phyloP scores from a whole-genome alignment of 2,329 filamentous ascomycete species.

The Rhynchosporium secalis region DNA sequence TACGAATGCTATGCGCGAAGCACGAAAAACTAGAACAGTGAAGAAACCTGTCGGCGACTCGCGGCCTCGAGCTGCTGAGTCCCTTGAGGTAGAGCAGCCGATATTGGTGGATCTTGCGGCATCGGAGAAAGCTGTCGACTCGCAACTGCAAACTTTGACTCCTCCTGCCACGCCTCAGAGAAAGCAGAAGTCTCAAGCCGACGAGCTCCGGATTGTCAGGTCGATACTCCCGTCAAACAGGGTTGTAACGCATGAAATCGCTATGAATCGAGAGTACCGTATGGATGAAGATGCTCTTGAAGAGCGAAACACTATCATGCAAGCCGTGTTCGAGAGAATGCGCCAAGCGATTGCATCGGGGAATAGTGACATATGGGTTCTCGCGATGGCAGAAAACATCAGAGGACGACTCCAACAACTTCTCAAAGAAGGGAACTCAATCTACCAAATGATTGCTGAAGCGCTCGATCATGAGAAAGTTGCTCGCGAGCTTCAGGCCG shows the following conservation, averaged over 20 bases:
- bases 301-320: constrained; percentile 61
- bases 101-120: constrained; percentile 45
- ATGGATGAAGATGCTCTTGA: constrained; percentile 64
- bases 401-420: constrained; percentile 71
- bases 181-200: constrained; percentile 30
- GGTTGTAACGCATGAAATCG: constrained; percentile 74
- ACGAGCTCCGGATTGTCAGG: constrained; percentile 39
- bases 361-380: constrained; percentile 65
- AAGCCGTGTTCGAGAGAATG: constrained; percentile 60
- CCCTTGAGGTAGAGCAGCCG: constrained; percentile 43
- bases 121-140: constrained; percentile 45
- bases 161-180: constrained; percentile 52
- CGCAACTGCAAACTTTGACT: constrained; percentile 50
- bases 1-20: constrained; percentile 71
- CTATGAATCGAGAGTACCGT: constrained; percentile 76
- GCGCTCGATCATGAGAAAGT: constrained; percentile 73
- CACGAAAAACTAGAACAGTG: constrained; percentile 61
- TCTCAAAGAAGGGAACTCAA: constrained; percentile 68
- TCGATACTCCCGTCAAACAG: constrained; percentile 70
- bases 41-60: constrained; percentile 70
- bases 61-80: constrained; percentile 59
- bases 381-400: constrained; percentile 70
- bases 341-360: constrained; percentile 61
- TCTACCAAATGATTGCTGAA: constrained; percentile 74
- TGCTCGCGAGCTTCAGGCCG: constrained; percentile 65